These are phyloP conservation scores for Polytolypa hystricis DNA, from an alignment of 2,329 filamentous ascomycete species.

Conservation along the genomic window DNA sequence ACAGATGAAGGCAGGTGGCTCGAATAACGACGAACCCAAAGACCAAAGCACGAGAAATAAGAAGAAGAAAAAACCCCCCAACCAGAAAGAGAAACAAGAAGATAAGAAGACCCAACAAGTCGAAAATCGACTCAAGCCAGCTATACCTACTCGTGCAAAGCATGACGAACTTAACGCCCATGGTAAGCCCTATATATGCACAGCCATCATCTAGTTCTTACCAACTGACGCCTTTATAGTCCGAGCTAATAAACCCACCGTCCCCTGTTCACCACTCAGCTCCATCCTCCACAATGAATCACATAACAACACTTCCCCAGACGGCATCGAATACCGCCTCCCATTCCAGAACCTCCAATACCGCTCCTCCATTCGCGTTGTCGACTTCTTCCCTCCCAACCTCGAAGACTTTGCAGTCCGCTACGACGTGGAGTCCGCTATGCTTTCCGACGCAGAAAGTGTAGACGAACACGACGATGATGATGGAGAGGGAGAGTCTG, in stretches of 20 bases:
- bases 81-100: slow-evolving; percentile 20
- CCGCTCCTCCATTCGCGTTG: slow-evolving; percentile 58
- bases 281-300: slow-evolving; percentile 40
- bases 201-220: too few relatives aligned
- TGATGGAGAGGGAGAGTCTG: slow-evolving; percentile 9
- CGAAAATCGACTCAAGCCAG: slow-evolving; percentile 1
- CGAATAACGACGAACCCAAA: slow-evolving; percentile 21
- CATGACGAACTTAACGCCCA: slow-evolving; percentile 27
- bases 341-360: slow-evolving; percentile 69
- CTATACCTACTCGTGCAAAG: slow-evolving; percentile 6
- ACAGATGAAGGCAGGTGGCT: slow-evolving; percentile 31
- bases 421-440: slow-evolving; percentile 40
- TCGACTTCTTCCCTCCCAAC: slow-evolving; percentile 64
- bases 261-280: slow-evolving; percentile 29
- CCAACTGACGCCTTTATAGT: slow-evolving; percentile 30
- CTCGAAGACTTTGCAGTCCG: slow-evolving; percentile 59
- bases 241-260: slow-evolving; percentile 34
- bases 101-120: slow-evolving; percentile 16
- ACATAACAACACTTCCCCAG: slow-evolving; percentile 37
- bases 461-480: slow-evolving; percentile 23
- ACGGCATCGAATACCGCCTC: slow-evolving; percentile 37
- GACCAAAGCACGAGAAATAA: slow-evolving; percentile 19
- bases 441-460: slow-evolving; percentile 33
- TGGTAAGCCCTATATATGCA: slow-evolving; percentile 24
- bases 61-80: slow-evolving; percentile 21